phyloP scores from a whole-genome alignment of 192 early-diverging fungal genomes.

The Phycomyces blakesleeanus region DNA sequence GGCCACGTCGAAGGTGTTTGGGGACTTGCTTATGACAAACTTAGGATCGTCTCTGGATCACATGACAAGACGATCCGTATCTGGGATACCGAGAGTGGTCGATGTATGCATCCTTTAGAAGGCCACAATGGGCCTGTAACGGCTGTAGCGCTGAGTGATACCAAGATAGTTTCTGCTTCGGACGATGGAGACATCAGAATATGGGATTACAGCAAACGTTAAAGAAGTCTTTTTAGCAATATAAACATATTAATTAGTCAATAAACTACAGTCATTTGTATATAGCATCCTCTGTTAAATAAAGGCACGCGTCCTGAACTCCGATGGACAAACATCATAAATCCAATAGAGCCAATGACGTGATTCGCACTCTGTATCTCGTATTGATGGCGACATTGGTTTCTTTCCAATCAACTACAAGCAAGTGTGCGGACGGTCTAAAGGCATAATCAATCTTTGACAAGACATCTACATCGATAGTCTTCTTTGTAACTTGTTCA shows the following conservation, averaged over 20 bases:
- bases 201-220: constrained; percentile 68
- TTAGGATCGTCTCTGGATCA: constrained; percentile 64
- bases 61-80: constrained; percentile 72
- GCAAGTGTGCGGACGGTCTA: no score
- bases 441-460: no score
- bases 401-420: not conserved
- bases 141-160: constrained; percentile 81
- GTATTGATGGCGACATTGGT: constrained; percentile 16
- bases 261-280: not conserved
- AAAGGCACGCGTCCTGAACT: not conserved
- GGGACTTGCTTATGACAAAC: constrained; percentile 71
- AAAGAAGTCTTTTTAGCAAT: constrained; percentile 1
- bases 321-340: not conserved
- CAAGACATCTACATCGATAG: no score
- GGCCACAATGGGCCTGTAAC: constrained; percentile 72
- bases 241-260: not conserved
- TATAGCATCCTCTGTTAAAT: no score
- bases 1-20: constrained; percentile 81
- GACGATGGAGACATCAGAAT: constrained; percentile 79
- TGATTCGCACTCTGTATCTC: constrained; percentile 1
- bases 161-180: constrained; percentile 79
- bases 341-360: constrained; percentile 8
- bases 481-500: no score
- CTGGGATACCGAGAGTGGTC: constrained; percentile 68
- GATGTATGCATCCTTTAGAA: constrained; percentile 63